phyloP scores from a whole-genome alignment of 176 grass and related monocot genomes.

The bread wheat (Triticum aestivum) region DNA sequence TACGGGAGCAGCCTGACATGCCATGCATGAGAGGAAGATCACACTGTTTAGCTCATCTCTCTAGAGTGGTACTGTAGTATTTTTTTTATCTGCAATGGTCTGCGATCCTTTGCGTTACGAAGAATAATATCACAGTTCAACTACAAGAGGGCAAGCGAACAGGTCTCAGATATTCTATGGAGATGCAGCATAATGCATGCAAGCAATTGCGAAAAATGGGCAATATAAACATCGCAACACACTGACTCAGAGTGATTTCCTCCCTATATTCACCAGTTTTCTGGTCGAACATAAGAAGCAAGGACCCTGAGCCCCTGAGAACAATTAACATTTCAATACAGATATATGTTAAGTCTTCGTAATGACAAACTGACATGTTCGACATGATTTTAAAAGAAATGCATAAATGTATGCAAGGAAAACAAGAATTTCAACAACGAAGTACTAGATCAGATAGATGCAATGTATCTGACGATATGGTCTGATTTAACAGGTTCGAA shows the following conservation, averaged over 20 bases:
- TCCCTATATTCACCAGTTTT: background rate
- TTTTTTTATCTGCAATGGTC: background rate
- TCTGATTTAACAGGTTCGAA: background rate
- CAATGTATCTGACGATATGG: background rate
- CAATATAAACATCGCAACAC: background rate
- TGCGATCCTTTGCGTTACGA: background rate
- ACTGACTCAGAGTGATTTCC: background rate
- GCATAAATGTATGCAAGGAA: background rate
- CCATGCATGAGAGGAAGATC: background rate
- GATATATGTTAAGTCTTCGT: background rate
- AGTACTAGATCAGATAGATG: background rate
- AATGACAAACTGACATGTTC: background rate
- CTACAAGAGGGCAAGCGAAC: background rate
- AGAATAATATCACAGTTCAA: background rate
- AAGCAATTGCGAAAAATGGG: background rate
- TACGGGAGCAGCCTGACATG: slow-evolving; percentile 42
- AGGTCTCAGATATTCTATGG: background rate
- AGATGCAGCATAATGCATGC: background rate
- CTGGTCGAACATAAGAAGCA: background rate
- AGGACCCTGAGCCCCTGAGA: background rate
- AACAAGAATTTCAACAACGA: background rate
- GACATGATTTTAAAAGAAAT: background rate
- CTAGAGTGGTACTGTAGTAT: background rate
- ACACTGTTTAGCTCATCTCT: background rate
- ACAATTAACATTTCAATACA: background rate